Conservation (phyloP, 2,329 filamentous ascomycete genomes). For the Biscogniauxia sp. region DNA sequence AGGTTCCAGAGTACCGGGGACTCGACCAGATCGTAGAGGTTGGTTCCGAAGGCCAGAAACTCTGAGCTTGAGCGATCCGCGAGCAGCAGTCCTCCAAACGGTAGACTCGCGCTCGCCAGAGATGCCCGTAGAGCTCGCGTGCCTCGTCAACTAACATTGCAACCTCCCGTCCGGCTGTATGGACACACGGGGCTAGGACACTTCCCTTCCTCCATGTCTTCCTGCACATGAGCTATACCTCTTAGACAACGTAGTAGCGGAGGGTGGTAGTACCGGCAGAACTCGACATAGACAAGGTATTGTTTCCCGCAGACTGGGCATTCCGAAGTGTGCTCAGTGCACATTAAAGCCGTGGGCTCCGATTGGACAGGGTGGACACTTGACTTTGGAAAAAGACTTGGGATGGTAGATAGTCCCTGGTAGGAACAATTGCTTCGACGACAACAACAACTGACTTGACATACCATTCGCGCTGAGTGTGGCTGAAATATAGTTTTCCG, state of each 20-base stretch:
- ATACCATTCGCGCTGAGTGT: constrained; percentile 26
- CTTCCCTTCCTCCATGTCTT: constrained; percentile 50
- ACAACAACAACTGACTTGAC: constrained; percentile 19
- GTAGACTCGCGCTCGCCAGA: constrained; percentile 1
- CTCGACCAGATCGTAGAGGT: constrained; percentile 89
- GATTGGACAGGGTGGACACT: constrained; percentile 11
- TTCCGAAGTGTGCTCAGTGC: constrained; percentile 54
- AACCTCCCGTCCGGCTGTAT: constrained; percentile 56
- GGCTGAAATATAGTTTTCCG: constrained; percentile 20
- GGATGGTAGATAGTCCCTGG: constrained; percentile 22
- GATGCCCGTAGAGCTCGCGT: constrained; percentile 2
- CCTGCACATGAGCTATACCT: constrained; percentile 38
- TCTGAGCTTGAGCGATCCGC: constrained; percentile 38
- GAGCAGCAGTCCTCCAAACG: constrained; percentile 2
- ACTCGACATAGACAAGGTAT: constrained; percentile 57
- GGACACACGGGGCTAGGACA: constrained; percentile 61
- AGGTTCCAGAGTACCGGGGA: constrained; percentile 79
- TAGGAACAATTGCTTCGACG: constrained; percentile 18
- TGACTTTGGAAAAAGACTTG: constrained; percentile 11
- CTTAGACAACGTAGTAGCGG: constrained; percentile 47
- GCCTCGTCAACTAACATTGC: constrained; percentile 49
- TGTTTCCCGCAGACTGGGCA: constrained; percentile 60
- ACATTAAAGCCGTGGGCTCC: constrained; percentile 48
- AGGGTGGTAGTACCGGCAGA: constrained; percentile 51
- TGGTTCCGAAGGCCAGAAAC: constrained; percentile 46